Conservation (phyloP, 169 alveolate genomes). For the Plasmodium malariae region DNA sequence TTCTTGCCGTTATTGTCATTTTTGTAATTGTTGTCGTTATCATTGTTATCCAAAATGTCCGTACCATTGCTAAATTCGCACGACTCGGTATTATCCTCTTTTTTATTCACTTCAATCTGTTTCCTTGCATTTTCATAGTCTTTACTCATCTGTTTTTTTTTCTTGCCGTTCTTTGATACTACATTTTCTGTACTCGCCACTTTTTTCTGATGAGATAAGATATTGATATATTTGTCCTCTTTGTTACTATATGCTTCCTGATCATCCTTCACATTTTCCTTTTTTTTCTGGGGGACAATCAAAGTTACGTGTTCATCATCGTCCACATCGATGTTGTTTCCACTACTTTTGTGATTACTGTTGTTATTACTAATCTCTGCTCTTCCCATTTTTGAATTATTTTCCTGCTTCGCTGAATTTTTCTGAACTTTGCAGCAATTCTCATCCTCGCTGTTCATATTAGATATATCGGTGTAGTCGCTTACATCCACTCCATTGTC, state of each 20-base stretch:
- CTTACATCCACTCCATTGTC: slow-evolving; percentile 12
- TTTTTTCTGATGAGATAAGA: background rate
- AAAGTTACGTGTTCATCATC: background rate
- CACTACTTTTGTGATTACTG: slow-evolving; percentile 1
- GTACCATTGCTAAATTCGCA: slow-evolving; percentile 5
- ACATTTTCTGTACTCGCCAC: background rate
- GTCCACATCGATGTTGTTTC: slow-evolving; percentile 4
- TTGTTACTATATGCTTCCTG: background rate
- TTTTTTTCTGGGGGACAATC: background rate
- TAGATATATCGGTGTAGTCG: slow-evolving; percentile 22
- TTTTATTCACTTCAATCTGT: slow-evolving; percentile 11
- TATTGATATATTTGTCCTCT: background rate
- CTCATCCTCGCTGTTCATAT: slow-evolving; percentile 13
- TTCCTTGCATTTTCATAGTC: background rate
- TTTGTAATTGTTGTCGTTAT: too few species aligned
- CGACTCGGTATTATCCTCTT: slow-evolving; percentile 41
- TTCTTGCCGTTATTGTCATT: too few species aligned
- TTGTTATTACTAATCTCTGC: slow-evolving; percentile 1
- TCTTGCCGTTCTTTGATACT: background rate
- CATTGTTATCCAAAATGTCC: background rate
- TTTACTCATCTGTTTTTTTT: background rate
- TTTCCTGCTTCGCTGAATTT: background rate
- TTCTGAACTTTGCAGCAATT: slow-evolving; percentile 8
- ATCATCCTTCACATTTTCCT: background rate
- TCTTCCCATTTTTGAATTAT: background rate